These are phyloP conservation scores for Thraustochytrium sp. DNA, from an alignment of 352 stramenopile species.

Conservation along the genomic window DNA sequence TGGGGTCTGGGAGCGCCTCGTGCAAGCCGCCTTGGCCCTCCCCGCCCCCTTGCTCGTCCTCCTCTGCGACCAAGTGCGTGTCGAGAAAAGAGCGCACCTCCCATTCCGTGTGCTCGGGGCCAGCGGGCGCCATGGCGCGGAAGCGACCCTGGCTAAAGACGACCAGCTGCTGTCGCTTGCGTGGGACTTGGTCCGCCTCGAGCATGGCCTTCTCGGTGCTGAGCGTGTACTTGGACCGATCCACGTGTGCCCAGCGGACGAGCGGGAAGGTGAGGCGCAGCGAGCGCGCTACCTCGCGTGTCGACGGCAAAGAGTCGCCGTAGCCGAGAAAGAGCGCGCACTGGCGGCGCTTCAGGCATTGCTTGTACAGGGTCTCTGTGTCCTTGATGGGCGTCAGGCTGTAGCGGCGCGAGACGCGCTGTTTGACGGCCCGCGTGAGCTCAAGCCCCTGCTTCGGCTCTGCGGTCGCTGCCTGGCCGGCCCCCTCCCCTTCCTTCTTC, in stretches of 20 bases:
- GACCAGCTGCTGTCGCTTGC: background rate
- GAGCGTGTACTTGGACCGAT: background rate
- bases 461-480: background rate
- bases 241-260: background rate
- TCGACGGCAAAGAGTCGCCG: background rate
- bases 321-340: slow-evolving; percentile 22
- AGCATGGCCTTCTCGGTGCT: background rate
- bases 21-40: no score
- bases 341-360: background rate
- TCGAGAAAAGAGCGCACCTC: background rate
- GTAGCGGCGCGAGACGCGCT: background rate
- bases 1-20: no score
- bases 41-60: no score
- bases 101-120: background rate
- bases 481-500: background rate
- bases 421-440: background rate
- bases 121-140: background rate
- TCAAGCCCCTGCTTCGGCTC: background rate
- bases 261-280: background rate
- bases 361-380: background rate
- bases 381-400: background rate
- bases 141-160: background rate
- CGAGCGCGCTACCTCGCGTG: background rate
- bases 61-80: no score
- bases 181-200: background rate